Base-by-base conservation (phyloP, 2,329 filamentous ascomycete species). In the Trichophyton schoenleinii region DNA sequence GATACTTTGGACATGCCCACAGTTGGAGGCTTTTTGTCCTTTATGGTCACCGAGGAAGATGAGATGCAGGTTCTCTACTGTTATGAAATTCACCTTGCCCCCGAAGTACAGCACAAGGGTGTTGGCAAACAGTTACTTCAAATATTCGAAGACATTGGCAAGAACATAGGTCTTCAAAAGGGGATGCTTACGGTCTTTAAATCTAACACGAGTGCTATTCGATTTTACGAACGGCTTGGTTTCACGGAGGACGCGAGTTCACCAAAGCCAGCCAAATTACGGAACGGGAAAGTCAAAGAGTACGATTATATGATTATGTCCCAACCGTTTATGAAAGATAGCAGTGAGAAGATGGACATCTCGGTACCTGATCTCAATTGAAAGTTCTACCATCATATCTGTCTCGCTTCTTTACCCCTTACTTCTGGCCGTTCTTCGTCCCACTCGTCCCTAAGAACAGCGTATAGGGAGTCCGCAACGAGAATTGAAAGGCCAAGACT, bases 371-470 rank as follows among this genome's bases (percentile, higher is more conserved):
- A 52, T 25, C 9, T 52, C 22, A 52, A 28, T 28, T 52, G 46
- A 52, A 22, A 31, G 25, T 3, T 22, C 31, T 15, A 38, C 6
- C 25, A n/a, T 52, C 55, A 94, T 70, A 96, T 90, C 74, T 94
- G 89, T 70, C 86, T 85, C 57, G 91, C 86, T 66, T 95, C 89
- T 74, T 92, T 92, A 58, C 91, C 94, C 63, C 83, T 86, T 81
- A 94, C 87, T 68, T 96, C 92, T 0, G 94, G 94, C 66, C 92
- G 79, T 70, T 96, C 90, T 3, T 89, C 83, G 73, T 99, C 94
- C 86, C 91, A 91, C 73, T 99, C 94, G 68, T 99, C 94, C 63
- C 94, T 80, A 64, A 99, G 77, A 4, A 91, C 85, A 0, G 94
- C 91, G 75, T 95, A 97, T 1, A 96, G 80, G 60, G 90, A 80